Percentiles rank a stretch among this genome's conserved stretches.
Evolutionary conservation across 2,329 filamentous ascomycete species (phyloP).

Genomic region (Xylaria sp.): DNA sequence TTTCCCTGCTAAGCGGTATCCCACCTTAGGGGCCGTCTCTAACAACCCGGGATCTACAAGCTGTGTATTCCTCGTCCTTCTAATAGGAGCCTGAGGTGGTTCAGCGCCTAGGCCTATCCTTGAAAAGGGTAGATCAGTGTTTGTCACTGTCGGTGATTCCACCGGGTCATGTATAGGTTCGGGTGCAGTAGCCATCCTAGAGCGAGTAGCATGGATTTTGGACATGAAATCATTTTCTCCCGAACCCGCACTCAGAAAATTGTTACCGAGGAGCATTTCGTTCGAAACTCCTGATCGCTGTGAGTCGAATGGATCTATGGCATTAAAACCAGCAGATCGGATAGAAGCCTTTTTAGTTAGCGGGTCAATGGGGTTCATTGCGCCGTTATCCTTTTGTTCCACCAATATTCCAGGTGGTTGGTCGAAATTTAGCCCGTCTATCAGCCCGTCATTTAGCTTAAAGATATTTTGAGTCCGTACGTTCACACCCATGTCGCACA

Average conservation of each 20-base stretch:
- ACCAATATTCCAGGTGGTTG: constrained; percentile 45
- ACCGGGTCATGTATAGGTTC: constrained; percentile 64
- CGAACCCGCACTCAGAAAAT: constrained; percentile 55
- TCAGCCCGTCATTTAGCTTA: constrained; percentile 70
- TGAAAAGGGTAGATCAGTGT: constrained; percentile 52
- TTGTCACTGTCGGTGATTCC: constrained; percentile 71
- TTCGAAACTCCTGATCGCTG: constrained; percentile 55
- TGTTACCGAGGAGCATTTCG: constrained; percentile 54
- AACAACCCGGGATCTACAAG: constrained; percentile 61
- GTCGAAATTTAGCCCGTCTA: constrained; percentile 60
- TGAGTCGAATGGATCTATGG: constrained; percentile 64
- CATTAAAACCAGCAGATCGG: constrained; percentile 54
- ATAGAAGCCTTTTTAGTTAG: constrained; percentile 55
- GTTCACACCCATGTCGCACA: constrained; percentile 88
- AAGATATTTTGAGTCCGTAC: constrained; percentile 89
- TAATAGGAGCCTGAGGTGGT: constrained; percentile 62
- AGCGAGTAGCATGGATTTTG: constrained; percentile 64
- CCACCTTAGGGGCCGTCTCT: constrained; percentile 73
- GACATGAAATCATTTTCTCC: constrained; percentile 67
- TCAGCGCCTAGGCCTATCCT: constrained; percentile 54
- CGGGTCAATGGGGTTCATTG: constrained; percentile 54
- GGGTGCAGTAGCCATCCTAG: constrained; percentile 56
- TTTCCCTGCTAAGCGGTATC: constrained; percentile 64
- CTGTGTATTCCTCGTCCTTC: constrained; percentile 66
- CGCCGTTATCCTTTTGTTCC: constrained; percentile 54